Base-by-base conservation (phyloP, 768 basidiomycete species). In the Leccinum pellstonianum region DNA sequence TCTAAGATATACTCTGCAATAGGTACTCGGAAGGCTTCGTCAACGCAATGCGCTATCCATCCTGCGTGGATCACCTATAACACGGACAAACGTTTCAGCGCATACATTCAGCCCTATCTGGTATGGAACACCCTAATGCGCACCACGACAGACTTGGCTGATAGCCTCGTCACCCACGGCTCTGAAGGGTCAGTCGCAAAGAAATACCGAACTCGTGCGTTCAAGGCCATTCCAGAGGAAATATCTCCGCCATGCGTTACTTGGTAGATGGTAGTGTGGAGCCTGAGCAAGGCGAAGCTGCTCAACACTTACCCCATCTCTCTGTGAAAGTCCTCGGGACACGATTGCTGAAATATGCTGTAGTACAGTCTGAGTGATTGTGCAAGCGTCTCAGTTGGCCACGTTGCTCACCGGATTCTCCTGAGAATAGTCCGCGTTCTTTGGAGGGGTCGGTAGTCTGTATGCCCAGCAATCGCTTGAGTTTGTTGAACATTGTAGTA, bases 11-110 rank as follows among this genome's bases (percentile, higher is more conserved):
- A 73, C 37, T 62, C 51, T 55, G 66, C 15, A n/a, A 75, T 62
- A 15, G 72, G 66, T 37, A 70, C 68, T 19, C 37, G 59, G 48
- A 73, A 75, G 0, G 55, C 60, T 35, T 64, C 55, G 8, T 70
- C 62, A 57, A 70, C 53, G 56, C 73, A 73, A 53, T 73, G 70
- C 29, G 52, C 37, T 51, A 73, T 73, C 72, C 72, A 73, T 4
- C 65, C 68, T 11, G 56, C 73, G 48, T 73, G 73, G 19, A 73
- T 64, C 12, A 73, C 72, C 72, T 73, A 21, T 5, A 12, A 15
- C 23, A n/a, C 10, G 23, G 17, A 5, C 6, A 37, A 25, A 7
- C 37, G 17, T 52, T 15, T 15, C 21, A 52, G 43, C 56, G 62
- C 63, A 66, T 64, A 58, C 10, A 58, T 11, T 37, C 66, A 17